These are phyloP conservation scores for Pseudophaeomoniella oleicola DNA, from an alignment of 2,329 filamentous ascomycete genomes.

Conservation along the genomic window DNA sequence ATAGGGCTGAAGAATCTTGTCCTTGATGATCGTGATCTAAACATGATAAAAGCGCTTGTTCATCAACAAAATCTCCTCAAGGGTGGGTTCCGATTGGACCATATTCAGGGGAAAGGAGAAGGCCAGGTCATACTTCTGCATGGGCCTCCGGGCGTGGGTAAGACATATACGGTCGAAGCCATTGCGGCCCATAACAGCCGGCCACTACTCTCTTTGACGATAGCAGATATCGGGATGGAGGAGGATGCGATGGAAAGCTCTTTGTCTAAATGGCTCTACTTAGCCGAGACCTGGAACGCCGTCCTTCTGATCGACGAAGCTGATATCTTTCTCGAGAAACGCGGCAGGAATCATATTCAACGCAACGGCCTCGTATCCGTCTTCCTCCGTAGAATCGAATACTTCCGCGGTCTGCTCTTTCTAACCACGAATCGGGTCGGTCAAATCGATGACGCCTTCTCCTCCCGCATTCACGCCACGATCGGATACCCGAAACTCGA, in stretches of 20 bases:
- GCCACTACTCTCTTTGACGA: constrained; percentile 13
- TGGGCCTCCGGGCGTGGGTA: constrained; percentile 5
- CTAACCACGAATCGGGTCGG: constrained; percentile 28
- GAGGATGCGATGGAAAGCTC: constrained; percentile 13
- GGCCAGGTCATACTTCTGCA: constrained; percentile 15
- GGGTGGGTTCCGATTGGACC: too few relatives aligned
- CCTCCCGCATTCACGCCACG: constrained; percentile 20
- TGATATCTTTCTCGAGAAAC: constrained; percentile 35
- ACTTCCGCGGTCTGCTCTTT: constrained; percentile 28
- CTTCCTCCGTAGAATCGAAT: constrained; percentile 27
- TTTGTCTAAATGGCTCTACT: constrained; percentile 14
- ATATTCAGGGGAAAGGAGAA: constrained; percentile 7
- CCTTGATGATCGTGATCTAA: too few relatives aligned
- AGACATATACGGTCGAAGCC: constrained; percentile 7
- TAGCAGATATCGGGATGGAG: constrained; percentile 36
- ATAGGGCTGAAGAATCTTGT: too few relatives aligned
- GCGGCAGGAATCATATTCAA: constrained; percentile 29
- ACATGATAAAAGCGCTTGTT: too few relatives aligned
- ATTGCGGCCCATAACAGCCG: constrained; percentile 9
- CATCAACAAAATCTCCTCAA: too few relatives aligned
- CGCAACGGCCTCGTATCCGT: constrained; percentile 23
- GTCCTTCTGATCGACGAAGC: constrained; percentile 31
- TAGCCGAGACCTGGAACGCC: constrained; percentile 16
- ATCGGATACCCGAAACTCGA: constrained; percentile 17
- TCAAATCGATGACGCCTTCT: constrained; percentile 25